Evolutionary conservation across 2,329 filamentous ascomycete species (phyloP).

Genomic region (Colletotrichum melonis): DNA sequence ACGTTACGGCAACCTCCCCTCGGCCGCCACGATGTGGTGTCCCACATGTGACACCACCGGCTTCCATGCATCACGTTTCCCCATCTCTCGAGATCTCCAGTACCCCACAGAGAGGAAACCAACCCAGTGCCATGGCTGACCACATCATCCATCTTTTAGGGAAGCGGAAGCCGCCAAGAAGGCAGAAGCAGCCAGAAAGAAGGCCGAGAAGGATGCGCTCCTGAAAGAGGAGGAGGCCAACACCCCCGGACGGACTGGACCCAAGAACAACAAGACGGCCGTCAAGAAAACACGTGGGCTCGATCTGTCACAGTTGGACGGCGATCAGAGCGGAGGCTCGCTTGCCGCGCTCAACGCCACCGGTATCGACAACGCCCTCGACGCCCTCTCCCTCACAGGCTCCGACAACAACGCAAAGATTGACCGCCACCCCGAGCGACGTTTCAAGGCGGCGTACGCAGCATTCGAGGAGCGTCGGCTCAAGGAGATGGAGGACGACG

Average conservation of each 20-base stretch:
- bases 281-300: conserved; percentile 78
- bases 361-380: conserved; percentile 93
- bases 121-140: conserved; percentile 22
- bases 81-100: conserved; percentile 5
- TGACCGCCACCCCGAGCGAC: conserved; percentile 87
- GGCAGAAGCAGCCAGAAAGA: conserved; percentile 85
- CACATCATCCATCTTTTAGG: conserved; percentile 56
- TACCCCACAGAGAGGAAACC: conserved; percentile 5
- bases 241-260: conserved; percentile 65
- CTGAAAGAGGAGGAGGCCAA: conserved; percentile 84
- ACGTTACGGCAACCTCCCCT: not conserved
- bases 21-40: not conserved
- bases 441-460: conserved; percentile 87
- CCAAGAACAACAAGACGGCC: conserved; percentile 76
- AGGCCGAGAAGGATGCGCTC: conserved; percentile 89
- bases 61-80: conserved; percentile 2
- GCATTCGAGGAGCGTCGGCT: conserved; percentile 85
- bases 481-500: conserved; percentile 87
- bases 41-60: not conserved
- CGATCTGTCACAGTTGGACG: conserved; percentile 81
- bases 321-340: conserved; percentile 53
- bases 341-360: conserved; percentile 78
- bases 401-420: conserved; percentile 72
- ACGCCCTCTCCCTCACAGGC: conserved; percentile 78
- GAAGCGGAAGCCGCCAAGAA: conserved; percentile 88